phyloP scores from a whole-genome alignment of 129 eudicot species.

The Pittosporum tobira region DNA sequence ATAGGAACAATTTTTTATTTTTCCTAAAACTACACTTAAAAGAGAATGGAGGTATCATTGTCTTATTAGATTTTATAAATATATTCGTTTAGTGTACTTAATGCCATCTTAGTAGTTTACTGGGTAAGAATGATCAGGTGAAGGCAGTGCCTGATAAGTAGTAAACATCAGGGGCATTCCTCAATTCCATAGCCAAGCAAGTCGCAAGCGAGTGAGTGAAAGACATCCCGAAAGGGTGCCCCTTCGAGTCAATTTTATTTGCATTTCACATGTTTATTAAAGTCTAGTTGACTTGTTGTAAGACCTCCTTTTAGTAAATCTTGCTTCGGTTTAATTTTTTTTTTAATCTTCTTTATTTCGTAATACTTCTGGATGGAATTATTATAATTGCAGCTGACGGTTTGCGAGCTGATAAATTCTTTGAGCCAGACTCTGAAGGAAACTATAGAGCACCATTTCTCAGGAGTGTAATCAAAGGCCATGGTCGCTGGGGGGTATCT shows the following conservation, averaged over 20 bases:
- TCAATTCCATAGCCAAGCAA: no score
- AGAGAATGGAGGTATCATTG: no score
- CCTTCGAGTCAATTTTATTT: background rate
- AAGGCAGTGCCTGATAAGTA: background rate
- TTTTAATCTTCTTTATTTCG: background rate
- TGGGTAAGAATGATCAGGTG: background rate
- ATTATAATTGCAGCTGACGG: slow-evolving; percentile 82
- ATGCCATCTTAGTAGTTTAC: background rate
- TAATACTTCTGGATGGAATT: background rate
- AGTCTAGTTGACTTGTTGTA: background rate
- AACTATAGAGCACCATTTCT: slow-evolving; percentile 84
- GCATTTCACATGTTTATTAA: background rate
- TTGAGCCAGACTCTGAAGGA: slow-evolving; percentile 85
- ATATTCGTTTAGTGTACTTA: no score
- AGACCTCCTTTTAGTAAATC: background rate
- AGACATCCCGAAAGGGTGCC: no score
- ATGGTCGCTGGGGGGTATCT: slow-evolving; percentile 98
- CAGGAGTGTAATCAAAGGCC: slow-evolving; percentile 71
- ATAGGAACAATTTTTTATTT: no score
- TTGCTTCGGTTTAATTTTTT: no score
- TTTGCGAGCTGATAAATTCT: slow-evolving; percentile 88
- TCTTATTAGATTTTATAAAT: no score
- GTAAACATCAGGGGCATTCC: no score
- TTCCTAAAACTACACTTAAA: no score
- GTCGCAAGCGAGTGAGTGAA: no score